Percentiles rank a stretch among this genome's conserved stretches.
These are phyloP conservation scores for Gynostemma pentaphyllum DNA, from an alignment of 306 rosid species.

Conservation along the genomic window DNA sequence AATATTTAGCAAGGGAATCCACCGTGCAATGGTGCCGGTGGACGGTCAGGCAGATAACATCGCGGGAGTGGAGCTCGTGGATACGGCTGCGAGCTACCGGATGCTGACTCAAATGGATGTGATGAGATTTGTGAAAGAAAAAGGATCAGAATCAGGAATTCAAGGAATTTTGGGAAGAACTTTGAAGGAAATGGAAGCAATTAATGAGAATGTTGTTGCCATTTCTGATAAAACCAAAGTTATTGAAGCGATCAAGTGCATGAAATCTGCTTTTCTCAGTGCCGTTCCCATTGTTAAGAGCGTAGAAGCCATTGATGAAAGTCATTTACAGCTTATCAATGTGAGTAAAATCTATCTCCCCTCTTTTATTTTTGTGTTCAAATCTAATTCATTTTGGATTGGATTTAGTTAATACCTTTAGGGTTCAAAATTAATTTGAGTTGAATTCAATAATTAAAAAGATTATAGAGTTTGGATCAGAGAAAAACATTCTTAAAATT, in stretches of 20 bases:
- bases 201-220: constrained; percentile 44
- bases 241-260: constrained; percentile 54
- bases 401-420: no score
- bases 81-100: constrained; percentile 52
- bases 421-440: no score
- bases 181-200: constrained; percentile 38
- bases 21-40: constrained; percentile 58
- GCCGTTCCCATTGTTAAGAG: constrained; percentile 69
- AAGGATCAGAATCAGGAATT: constrained; percentile 10
- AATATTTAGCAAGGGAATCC: constrained; percentile 88
- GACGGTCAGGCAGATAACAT: constrained; percentile 40
- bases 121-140: constrained; percentile 40
- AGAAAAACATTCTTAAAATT: no score
- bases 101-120: constrained; percentile 86
- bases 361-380: not conserved
- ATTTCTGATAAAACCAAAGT: constrained; percentile 58
- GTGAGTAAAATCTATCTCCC: constrained; percentile 17
- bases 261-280: constrained; percentile 43
- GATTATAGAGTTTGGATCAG: no score
- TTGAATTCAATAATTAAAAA: no score
- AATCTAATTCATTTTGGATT: not conserved
- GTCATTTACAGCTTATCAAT: constrained; percentile 47
- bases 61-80: constrained; percentile 57
- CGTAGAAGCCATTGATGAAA: constrained; percentile 24
- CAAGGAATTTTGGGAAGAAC: constrained; percentile 17